Base-by-base conservation (phyloP, 2,329 filamentous ascomycete genomes). In the Penicillium psychrosexuale region DNA sequence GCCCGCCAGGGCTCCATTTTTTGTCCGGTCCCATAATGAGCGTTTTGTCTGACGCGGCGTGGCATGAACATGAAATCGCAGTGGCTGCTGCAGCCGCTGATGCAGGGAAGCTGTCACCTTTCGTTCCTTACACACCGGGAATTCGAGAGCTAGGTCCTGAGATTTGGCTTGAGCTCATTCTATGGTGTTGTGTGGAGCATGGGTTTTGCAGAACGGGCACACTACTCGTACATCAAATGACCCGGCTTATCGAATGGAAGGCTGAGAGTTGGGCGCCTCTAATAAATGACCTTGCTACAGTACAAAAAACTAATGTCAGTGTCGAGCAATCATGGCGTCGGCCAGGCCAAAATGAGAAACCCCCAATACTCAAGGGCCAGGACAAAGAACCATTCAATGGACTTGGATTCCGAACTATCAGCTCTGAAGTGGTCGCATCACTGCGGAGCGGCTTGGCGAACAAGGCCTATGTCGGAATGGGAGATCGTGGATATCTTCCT, bases 351-450 rank as follows among this genome's bases (percentile, higher is more conserved):
- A 44, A 55, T 6, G 37, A 53, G 7, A 55, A 59, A 11, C 49
- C 59, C 17, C 50, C 49, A 44, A 64, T 59, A 37, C 61, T 58
- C 17, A 58, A 49, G n/a, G 55, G 57, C 15, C 51, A 47, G 15
- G 38, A 59, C 8, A 61, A 60, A 44, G 56, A 61, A 7, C 61
- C 70, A 3, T 75, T 77, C 56, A 65, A 71, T 30, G 75, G 76
- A n/a, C 70, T 78, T 33, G 75, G 72, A 2, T 56, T 59, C 39
- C 69, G 74, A 47, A 84, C 80, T 0, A 78, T 87, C 61, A 85
- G 82, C 62, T 75, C 75, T 39, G 84, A 87, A 67, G 77, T 86
- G 11, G 76, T 85, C 27, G 72, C 78, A 48, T 79, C 81, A 6
- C 76, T 84, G 38, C 70, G 84, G 30, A 80, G 84, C 61, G 80